Evolutionary conservation across 768 basidiomycete genomes (phyloP).

Genomic region (Serendipita sp.): DNA sequence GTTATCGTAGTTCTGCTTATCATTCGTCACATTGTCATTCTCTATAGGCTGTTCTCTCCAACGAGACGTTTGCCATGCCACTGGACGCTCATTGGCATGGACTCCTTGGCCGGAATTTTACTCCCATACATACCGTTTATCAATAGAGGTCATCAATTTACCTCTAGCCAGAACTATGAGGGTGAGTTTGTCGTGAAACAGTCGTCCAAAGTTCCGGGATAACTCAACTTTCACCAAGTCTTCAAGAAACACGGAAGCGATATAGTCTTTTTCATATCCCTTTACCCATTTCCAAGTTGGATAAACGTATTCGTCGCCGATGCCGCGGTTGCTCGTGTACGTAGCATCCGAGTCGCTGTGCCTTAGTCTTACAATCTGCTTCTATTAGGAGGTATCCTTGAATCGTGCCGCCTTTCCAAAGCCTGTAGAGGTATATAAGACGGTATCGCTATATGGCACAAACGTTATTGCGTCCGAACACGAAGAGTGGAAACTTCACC

Average conservation of each 20-base stretch:
- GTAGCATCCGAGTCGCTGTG: background rate
- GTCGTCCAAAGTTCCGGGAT: no score
- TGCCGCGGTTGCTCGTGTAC: background rate
- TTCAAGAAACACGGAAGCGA: background rate
- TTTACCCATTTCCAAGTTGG: background rate
- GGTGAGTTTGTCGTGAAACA: no score
- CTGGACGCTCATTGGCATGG: no score
- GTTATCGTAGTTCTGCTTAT: no score
- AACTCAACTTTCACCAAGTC: background rate
- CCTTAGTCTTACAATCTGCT: no score
- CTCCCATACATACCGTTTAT: no score
- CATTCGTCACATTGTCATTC: no score
- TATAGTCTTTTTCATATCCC: background rate
- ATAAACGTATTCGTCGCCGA: background rate
- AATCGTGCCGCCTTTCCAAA: background rate
- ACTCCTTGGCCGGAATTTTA: no score
- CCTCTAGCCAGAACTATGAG: no score
- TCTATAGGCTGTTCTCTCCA: no score
- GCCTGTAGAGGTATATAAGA: background rate
- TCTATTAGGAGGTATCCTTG: background rate
- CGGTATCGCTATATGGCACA: background rate
- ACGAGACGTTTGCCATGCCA: no score
- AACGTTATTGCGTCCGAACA: conserved; percentile 3
- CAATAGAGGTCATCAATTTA: no score
- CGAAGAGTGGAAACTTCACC: background rate